Evolutionary conservation across 1,139 yeast genomes (phyloP), one percentile per base, ranked within the genome.

Genomic region (Lodderomyces margitis): DNA sequence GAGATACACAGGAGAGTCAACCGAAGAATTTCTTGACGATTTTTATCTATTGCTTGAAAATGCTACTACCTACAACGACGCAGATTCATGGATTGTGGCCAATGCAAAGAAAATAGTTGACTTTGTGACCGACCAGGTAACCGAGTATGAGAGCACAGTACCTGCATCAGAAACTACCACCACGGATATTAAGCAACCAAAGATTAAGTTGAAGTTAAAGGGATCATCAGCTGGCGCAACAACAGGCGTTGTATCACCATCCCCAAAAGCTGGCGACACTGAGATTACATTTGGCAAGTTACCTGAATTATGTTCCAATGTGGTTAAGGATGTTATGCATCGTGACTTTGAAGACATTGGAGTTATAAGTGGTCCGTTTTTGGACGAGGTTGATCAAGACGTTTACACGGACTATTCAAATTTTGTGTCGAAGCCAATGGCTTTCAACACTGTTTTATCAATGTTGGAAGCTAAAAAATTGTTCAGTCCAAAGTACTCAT

Each of bases 341-440:
- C 74, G 75, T 47, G 72, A 70, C 35, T 70, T 70, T 44, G 67
- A 69, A 1, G 72, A 56, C 2, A 59, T 65, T 24, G 77, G 77
- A 1, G 66, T 68, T 27, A 60, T 80, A 12, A 70, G 81, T 46
- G 75, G 68, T 2, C 84, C 86, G 0, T 81, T 80, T 50, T 54
- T 78, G 62, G 82, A 80, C 17, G 70, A 74, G 40, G 81, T 80
- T 5, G 79, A 78, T 51, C 68, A 67, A 16, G 71, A 70, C 17
- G 74, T 74, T 41, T 81, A 80, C 46, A 83, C 85, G 0, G 86
- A 80, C 47, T 81, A 81, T 57, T 74, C 74, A 54, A 72, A 72
- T 44, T 65, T 76, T 11, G 77, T 81, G 24, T 66, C 74, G 36
- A 66, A 66, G 36, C 87, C 87, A 17, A 78, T 81, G 48, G 75